Conservation (phyloP, 495 filamentous ascomycete species). For the Aspergillus bertholletiae region DNA sequence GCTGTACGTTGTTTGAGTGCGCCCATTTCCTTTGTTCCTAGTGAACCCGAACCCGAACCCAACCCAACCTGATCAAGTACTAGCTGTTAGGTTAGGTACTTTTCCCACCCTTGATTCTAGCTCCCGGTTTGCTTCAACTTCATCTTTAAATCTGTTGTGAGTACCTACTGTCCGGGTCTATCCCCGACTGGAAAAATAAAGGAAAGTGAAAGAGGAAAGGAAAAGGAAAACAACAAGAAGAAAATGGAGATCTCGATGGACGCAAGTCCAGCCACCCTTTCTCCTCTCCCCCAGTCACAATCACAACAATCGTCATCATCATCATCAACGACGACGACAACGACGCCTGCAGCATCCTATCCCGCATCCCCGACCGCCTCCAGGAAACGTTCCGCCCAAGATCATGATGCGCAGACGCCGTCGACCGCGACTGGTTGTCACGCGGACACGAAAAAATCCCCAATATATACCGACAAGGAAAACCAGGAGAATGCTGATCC, state of each 20-base stretch:
- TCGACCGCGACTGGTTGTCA: constrained; percentile 31
- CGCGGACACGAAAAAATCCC: constrained; percentile 11
- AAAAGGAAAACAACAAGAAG: background rate
- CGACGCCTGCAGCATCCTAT: constrained; percentile 11
- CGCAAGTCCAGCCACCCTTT: constrained; percentile 5
- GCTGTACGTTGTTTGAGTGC: too few relatives aligned
- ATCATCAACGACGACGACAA: constrained; percentile 9
- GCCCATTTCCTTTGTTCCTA: too few relatives aligned
- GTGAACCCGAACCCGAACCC: too few relatives aligned
- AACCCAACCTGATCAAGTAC: too few relatives aligned
- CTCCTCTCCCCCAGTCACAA: constrained; percentile 1
- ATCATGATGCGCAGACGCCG: constrained; percentile 14
- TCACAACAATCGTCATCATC: background rate
- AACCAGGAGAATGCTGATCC: constrained; percentile 27
- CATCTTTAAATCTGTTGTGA: too few relatives aligned
- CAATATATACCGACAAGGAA: constrained; percentile 2
- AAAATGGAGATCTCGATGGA: constrained; percentile 21
- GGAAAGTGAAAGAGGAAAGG: background rate
- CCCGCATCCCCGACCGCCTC: constrained; percentile 11
- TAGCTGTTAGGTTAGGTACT: too few relatives aligned
- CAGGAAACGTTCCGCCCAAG: constrained; percentile 31
- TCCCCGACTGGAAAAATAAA: too few relatives aligned
- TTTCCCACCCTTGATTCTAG: too few relatives aligned
- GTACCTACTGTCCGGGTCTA: too few relatives aligned
- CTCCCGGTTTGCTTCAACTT: too few relatives aligned